Evolutionary conservation across 306 rosid genomes (phyloP), one percentile per base, ranked within the genome.

Genomic region (Vigna angularis): DNA sequence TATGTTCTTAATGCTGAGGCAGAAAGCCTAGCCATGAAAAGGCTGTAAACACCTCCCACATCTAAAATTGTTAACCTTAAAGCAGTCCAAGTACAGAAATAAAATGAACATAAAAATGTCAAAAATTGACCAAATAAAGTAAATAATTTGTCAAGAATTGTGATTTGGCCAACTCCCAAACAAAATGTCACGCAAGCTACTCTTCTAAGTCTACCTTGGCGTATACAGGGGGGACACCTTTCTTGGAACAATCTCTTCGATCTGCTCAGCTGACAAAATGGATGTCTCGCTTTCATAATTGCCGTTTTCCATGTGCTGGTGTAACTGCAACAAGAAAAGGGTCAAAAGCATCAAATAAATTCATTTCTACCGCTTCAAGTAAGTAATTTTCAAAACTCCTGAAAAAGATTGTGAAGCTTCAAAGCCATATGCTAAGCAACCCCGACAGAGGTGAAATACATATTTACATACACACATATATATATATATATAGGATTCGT

Each of bases 181-280:
- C 42, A 32, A 34, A 59, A 30, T 30, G 32, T 30, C 4, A 30
- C 32, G 32, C 32, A 30, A 30, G 5, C 5, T 30, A 30, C 32
- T 4, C 32, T 30, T 38, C 68, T 70, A 48, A 51, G 28, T 70
- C 89, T 89, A 87, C 10, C 79, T 79, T 16, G 91, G 92, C 38
- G 42, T 74, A 81, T 81, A 90, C 61, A 88, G 72, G 32, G 93
- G 93, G 9, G 91, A 75, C 24, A 82, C 86, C 80, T 83, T 90
- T 74, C 91, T 84, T 57, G 66, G 84, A 83, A 92, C 90, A 50
- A 89, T 86, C 84, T 86, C 97, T 76, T 89, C 85, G 18, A 92
- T 87, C 48, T 87, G 83, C 66, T 90, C 91, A 5, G 85, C 66
- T 16, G 91, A 81, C 82, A 90, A 80, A 82, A 83, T 83, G 17